phyloP scores from a whole-genome alignment of 2,329 filamentous ascomycete genomes.

The Fusarium mundagurra region DNA sequence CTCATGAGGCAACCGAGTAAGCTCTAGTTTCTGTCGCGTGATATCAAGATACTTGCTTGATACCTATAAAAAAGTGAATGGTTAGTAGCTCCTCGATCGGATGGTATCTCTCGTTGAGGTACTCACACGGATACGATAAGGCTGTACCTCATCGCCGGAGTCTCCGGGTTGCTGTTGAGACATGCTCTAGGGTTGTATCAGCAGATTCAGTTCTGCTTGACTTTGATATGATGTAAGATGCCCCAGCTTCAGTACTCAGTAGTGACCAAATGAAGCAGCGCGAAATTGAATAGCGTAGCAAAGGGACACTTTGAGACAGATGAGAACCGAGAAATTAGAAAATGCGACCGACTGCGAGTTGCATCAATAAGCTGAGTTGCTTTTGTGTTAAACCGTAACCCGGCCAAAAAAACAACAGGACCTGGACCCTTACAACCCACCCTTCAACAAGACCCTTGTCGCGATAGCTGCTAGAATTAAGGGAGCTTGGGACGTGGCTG shows the following conservation, averaged over 20 bases:
- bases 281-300: not conserved
- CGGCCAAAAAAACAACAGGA: slow-evolving; percentile 25
- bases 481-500: slow-evolving; percentile 31
- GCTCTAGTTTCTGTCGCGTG: slow-evolving; percentile 73
- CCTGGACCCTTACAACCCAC: slow-evolving; percentile 27
- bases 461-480: slow-evolving; percentile 35
- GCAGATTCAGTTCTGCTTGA: slow-evolving; percentile 1
- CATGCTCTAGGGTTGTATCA: slow-evolving; percentile 4
- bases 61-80: slow-evolving; percentile 55
- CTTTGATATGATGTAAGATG: not conserved
- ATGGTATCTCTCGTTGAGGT: not conserved
- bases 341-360: slow-evolving; percentile 11
- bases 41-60: slow-evolving; percentile 74
- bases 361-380: slow-evolving; percentile 23
- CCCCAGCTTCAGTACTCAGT: not conserved
- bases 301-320: slow-evolving; percentile 6
- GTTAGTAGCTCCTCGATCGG: slow-evolving; percentile 40
- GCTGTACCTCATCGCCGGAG: slow-evolving; percentile 57
- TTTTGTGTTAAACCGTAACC: slow-evolving; percentile 13
- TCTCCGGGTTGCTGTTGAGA: slow-evolving; percentile 35
- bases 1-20: slow-evolving; percentile 72
- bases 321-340: slow-evolving; percentile 22
- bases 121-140: slow-evolving; percentile 68
- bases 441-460: slow-evolving; percentile 22
- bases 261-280: not conserved